Evolutionary conservation across 257 asterid species (phyloP), one percentile per base, ranked within the genome.

Genomic region (Solanum corneliomulleri): DNA sequence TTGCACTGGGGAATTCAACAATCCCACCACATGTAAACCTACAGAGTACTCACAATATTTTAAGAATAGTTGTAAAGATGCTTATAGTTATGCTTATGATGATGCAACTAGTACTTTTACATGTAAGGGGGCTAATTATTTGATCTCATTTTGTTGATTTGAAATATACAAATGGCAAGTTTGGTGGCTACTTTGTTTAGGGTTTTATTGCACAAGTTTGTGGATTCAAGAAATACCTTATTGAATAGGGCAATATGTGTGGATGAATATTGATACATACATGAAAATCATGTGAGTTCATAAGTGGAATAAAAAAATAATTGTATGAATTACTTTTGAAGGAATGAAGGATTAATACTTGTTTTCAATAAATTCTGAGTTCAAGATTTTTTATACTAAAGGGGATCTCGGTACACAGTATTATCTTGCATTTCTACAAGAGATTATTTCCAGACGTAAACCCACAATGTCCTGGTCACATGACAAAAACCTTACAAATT

Each of bases 81-180:
- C 96, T n/a, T 94, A 92, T 62, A 93, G 96, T 90, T 94, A 92
- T 83, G 89, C 98, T 20, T 94, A 86, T 39, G 98, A 95, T 85
- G 98, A 93, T 89, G 85, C 85, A 62, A 92, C 92, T 0, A 93
- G 95, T 82, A 92, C 87, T 86, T 96, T 92, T 77, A 94, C 98
- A 16, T 94, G 98, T 89, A 85, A 72, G 4, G 93, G 92, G 84
- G 89, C 92, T 52, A 82, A 91, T 49, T 95, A 94, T 80, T 66
- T 85, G 39, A 89, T 92, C 47, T 13, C 78, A 20, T 93, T 92
- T 44, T 93, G 93, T 81, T 90, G 35, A 33, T 33, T 33, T 33
- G 80, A 87, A 14, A 42, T 29, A 12, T 10, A 5, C 29, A 47
- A 7, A 29, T 62, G 7, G 3, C 16, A 20, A 27, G 58, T 27